Evolutionary conservation across 257 asterid genomes (phyloP).

Genomic region (Misopates orontium): DNA sequence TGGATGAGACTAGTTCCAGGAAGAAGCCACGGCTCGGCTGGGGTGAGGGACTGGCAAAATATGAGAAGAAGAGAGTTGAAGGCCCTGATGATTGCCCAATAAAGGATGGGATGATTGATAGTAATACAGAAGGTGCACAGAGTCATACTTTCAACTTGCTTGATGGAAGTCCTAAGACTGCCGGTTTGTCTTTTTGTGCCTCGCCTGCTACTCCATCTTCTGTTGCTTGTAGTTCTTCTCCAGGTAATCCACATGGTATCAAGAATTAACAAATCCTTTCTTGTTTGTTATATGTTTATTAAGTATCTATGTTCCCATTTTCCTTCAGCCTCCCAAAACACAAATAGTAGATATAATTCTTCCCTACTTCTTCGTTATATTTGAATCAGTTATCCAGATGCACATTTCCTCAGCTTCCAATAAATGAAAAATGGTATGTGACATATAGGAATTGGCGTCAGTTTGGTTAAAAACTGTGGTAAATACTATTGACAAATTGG

Average conservation of each 20-base stretch:
- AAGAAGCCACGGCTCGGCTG: slow-evolving; percentile 97
- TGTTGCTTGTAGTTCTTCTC: slow-evolving; percentile 82
- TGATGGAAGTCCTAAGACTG: slow-evolving; percentile 62
- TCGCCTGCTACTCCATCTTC: slow-evolving; percentile 86
- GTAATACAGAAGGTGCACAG: slow-evolving; percentile 47
- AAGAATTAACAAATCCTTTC: no score
- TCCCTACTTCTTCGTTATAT: no score
- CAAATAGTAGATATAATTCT: no score
- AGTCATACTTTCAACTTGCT: slow-evolving; percentile 38
- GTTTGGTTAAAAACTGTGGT: no score
- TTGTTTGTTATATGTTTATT: neutral
- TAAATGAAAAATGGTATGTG: no score
- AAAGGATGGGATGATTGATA: slow-evolving; percentile 35
- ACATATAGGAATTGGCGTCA: no score
- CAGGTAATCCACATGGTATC: slow-evolving; percentile 49
- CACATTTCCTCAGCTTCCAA: no score
- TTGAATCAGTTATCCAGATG: no score
- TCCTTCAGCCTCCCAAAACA: neutral
- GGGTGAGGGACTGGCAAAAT: slow-evolving; percentile 99
- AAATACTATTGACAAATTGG: no score
- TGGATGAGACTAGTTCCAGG: slow-evolving; percentile 69
- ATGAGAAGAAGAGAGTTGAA: slow-evolving; percentile 88
- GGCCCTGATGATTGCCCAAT: slow-evolving; percentile 58
- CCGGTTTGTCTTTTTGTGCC: slow-evolving; percentile 50
- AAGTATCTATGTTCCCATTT: neutral